Base-by-base conservation (phyloP, 139 green algal species). In the Mesotaenium endlicherianum region DNA sequence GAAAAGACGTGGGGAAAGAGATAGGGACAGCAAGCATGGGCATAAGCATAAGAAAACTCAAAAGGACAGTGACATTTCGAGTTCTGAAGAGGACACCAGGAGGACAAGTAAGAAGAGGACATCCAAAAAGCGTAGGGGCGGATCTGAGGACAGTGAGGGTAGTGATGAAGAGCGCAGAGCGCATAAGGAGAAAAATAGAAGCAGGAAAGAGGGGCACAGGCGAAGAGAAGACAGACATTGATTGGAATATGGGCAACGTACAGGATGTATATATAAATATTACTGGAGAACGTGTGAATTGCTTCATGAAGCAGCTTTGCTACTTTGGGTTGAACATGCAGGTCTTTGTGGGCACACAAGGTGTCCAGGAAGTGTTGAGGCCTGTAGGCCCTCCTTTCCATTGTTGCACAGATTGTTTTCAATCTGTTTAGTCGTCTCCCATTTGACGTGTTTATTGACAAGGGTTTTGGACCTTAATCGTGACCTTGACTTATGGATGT, bases 141-240 rank as follows among this genome's bases (percentile, higher is more conserved):
- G 69, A 39, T 42, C 38, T 17, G 79, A 84, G 30, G 50, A 86
- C 34, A 86, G 79, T 83, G 68, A 58, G 3, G 6, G 38, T 4
- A 80, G 68, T 8, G 77, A 84, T 34, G 40, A 36, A 8, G 68
- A 82, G 77, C 2, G 60, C 5, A 82, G 41, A 8, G 5, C 79
- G 39, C 34, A 80, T 17, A 6, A 76, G 26, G 17, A 81, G 38
- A 60, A 36, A 75, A 85, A 85, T 26, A 85, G 39, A 17, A 80
- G 43, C 39, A 77, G n/a, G 70, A 79, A 85, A 30, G 78, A 85
- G 70, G 34, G n/a, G 64, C 64, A 79, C 40, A n/a, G 60, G 59
- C 58, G 45, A 79, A 83, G 16, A 64, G 74, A 50, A 30, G 55
- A 81, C 16, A 81, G 55, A 72, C n/a, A 26, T 26, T 72, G 30